Conservation (phyloP, 1,284 basidiomycete genomes). For the Heterobasidion parviporum region DNA sequence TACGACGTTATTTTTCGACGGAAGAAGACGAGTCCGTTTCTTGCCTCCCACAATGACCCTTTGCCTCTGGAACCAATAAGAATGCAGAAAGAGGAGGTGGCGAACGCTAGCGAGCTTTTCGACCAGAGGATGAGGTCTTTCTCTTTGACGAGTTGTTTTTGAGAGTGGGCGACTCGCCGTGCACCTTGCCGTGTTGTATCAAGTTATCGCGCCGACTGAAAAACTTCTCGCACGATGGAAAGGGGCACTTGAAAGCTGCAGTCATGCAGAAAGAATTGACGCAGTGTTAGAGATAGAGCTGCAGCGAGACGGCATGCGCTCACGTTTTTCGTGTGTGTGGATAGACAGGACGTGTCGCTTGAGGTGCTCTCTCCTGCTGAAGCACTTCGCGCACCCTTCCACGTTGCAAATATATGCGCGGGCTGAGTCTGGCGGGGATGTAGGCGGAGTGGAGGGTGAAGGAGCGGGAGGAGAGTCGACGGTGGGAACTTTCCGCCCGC, state of each 20-base stretch:
- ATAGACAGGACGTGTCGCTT: constrained; percentile 72
- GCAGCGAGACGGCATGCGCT: not conserved
- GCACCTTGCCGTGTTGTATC: constrained; percentile 15
- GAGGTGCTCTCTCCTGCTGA: constrained; percentile 69
- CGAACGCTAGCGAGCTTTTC: not conserved
- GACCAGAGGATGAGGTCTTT: not conserved
- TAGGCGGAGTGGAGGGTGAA: constrained; percentile 18
- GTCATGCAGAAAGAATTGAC: not conserved
- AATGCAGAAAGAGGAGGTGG: too few species aligned
- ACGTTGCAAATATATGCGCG: constrained; percentile 57
- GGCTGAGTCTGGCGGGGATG: not conserved
- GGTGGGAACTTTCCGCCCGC: constrained; percentile 59
- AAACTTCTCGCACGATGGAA: constrained; percentile 15
- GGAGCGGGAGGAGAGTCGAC: too few species aligned
- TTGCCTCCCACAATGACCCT: too few species aligned
- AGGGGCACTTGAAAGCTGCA: constrained; percentile 16
- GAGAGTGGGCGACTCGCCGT: not conserved
- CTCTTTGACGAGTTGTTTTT: not conserved
- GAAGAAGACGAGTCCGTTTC: too few species aligned
- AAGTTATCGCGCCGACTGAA: constrained; percentile 21
- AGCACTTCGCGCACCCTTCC: constrained; percentile 63
- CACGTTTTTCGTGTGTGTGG: constrained; percentile 75
- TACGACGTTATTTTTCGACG: too few species aligned
- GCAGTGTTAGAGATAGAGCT: not conserved
- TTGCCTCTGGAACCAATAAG: too few species aligned